Conservation (phyloP, 305 asterid genomes). For the Solanum hybrid region DNA sequence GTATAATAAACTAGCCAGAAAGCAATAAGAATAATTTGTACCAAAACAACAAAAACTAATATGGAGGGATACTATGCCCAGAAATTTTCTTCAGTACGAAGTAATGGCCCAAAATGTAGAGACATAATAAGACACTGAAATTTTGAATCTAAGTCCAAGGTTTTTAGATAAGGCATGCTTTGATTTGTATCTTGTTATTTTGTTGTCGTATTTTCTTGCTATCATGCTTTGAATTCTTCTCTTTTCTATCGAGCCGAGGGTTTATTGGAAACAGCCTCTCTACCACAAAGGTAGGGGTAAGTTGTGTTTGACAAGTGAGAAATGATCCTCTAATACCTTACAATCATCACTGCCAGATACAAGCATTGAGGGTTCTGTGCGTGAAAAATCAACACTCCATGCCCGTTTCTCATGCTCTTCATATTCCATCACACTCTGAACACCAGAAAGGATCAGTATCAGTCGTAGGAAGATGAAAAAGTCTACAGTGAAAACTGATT, state of each 20-base stretch:
- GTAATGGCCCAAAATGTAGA: neutral
- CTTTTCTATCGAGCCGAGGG: neutral
- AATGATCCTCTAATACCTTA: conserved; percentile 34
- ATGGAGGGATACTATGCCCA: neutral
- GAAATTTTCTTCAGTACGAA: neutral
- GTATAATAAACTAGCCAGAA: neutral
- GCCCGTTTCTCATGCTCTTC: conserved; percentile 84
- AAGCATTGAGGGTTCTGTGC: conserved; percentile 70
- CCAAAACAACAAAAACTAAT: neutral
- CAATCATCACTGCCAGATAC: conserved; percentile 85
- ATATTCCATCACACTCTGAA: conserved; percentile 69
- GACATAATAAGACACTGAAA: neutral
- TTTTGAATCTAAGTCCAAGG: neutral
- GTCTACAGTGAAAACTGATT: neutral
- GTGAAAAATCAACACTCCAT: conserved; percentile 76
- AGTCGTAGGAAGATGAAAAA: neutral
- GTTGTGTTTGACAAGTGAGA: conserved; percentile 11
- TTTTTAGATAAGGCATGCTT: neutral
- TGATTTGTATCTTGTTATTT: neutral
- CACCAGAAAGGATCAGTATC: neutral
- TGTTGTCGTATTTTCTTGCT: neutral
- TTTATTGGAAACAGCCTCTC: neutral
- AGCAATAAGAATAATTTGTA: neutral
- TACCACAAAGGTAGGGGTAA: neutral
- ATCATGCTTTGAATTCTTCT: neutral